A percentile compares a stretch with the other conserved stretches of the same genome.
These are phyloP conservation scores for Sequoiadendron giganteum DNA, from an alignment of 75 land plant species.

Conservation along the genomic window DNA sequence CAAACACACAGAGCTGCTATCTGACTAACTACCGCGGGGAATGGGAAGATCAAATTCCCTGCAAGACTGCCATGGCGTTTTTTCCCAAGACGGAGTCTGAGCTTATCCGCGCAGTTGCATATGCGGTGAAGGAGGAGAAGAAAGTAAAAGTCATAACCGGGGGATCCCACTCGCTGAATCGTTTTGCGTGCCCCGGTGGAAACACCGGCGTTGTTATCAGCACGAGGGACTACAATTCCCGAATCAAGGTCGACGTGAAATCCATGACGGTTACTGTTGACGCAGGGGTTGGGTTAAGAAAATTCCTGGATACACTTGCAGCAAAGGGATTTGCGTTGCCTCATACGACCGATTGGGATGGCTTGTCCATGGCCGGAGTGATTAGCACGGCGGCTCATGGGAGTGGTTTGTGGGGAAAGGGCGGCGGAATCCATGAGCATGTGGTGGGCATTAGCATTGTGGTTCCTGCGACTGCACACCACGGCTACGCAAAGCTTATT, in stretches of 20 bases:
- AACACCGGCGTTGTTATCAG: constrained; percentile 32
- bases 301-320: constrained; percentile 24
- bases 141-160: constrained; percentile 30
- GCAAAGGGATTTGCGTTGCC: constrained; percentile 26
- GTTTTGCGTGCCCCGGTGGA: constrained; percentile 40
- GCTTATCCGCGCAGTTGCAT: constrained; percentile 25
- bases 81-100: constrained; percentile 34
- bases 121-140: constrained; percentile 3
- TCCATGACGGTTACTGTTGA: constrained; percentile 20
- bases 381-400: constrained; percentile 50
- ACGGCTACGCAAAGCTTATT: constrained; percentile 50
- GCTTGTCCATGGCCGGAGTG: constrained; percentile 38
- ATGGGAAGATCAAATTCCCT: constrained; percentile 9
- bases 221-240: constrained; percentile 21
- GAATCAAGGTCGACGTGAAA: constrained; percentile 12
- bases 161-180: constrained; percentile 36
- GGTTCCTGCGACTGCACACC: constrained; percentile 27
- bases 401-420: constrained; percentile 37
- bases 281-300: constrained; percentile 6
- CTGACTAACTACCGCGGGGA: constrained; percentile 17
- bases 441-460: constrained; percentile 30
- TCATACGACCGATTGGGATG: constrained; percentile 46
- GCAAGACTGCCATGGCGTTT: constrained; percentile 28
- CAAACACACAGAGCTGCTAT: constrained; percentile 12
- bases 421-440: constrained; percentile 40